Base-by-base conservation (phyloP, 2,329 filamentous ascomycete genomes). In the Fusarium tjaetaba region DNA sequence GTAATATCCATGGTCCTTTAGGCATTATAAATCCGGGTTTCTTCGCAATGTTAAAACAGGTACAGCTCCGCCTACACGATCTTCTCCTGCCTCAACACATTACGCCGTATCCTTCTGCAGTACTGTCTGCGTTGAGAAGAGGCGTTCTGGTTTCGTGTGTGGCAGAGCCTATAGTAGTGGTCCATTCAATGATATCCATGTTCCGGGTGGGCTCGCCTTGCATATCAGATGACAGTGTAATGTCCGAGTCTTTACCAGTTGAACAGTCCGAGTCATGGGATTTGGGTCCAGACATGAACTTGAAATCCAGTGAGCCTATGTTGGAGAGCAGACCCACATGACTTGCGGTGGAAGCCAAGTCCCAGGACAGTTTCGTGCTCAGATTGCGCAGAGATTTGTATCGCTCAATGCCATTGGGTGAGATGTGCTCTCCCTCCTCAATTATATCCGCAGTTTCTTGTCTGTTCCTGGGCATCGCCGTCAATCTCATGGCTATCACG, bases 131-230 rank as follows among this genome's bases (percentile, higher is more conserved):
- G 39, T 56, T 26, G 55, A 60, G 39, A 26, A 38, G 18, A n/a
- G 13, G 30, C 60, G 39, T 49, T 73, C 41, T 61, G 55, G 34
- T 34, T 30, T 68, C 48, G 45, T 34, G 52, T 28, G 39, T 34
- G 5, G 32, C n/a, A 52, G 30, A 52, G 16, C 49, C 30, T 41
- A 11, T 56, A 46, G 28, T 39, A 24, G 46, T 41, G 26, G 43
- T 56, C 71, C 67, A 68, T 48, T 57, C 67, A 41, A 66, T 34
- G 45, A 74, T 71, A n/a, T 73, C 58, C 46, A 60, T 48, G 39
- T 46, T 46, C 49, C 57, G 46, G 26, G 32, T 56, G 28, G 63
- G 59, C 28, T 65, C 67, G 58, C 46, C 42, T 26, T 36, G 51
- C 24, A 59, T 36, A 41, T 60, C 51, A 26, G 56, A 71, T 30